Evolutionary conservation across 1,284 basidiomycete genomes (phyloP).

Genomic region (Moesziomyces parantarcticus): DNA sequence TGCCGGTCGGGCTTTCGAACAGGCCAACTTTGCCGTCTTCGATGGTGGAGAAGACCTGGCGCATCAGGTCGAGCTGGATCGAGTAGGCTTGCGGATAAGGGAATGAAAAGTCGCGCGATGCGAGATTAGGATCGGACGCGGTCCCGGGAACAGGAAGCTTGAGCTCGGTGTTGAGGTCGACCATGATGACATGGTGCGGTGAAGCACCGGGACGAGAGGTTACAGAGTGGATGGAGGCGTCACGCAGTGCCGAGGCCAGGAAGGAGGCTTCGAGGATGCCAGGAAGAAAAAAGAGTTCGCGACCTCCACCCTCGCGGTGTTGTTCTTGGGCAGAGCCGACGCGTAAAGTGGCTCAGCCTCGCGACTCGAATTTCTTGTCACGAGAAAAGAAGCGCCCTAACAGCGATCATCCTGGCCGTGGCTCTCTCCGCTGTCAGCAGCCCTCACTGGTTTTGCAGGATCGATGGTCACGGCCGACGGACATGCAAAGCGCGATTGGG

Average conservation of each 20-base stretch:
- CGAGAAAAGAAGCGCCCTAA: no score
- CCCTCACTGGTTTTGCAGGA: no score
- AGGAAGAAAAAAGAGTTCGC: constrained; percentile 1
- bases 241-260: no score
- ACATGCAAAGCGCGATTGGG: no score
- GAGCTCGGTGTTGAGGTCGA: constrained; percentile 4
- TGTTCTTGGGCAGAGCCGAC: constrained; percentile 1
- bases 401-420: no score
- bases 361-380: no score
- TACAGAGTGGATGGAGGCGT: no score
- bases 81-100: constrained; percentile 75
- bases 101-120: constrained; percentile 52
- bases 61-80: constrained; percentile 91
- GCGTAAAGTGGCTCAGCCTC: constrained; percentile 18
- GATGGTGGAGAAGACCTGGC: constrained; percentile 82
- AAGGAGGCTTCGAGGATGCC: background rate
- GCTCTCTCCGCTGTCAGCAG: no score
- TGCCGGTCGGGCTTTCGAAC: constrained; percentile 71
- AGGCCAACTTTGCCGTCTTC: constrained; percentile 81
- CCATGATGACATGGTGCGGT: constrained; percentile 8
- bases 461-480: no score
- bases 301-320: constrained; percentile 5
- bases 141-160: constrained; percentile 21
- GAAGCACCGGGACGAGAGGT: no score
- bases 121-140: constrained; percentile 10